A percentile compares a stretch with the other conserved stretches of the same genome.
Evolutionary conservation across 129 eudicot genomes (phyloP).

Genomic region (Kitagawia praeruptora): DNA sequence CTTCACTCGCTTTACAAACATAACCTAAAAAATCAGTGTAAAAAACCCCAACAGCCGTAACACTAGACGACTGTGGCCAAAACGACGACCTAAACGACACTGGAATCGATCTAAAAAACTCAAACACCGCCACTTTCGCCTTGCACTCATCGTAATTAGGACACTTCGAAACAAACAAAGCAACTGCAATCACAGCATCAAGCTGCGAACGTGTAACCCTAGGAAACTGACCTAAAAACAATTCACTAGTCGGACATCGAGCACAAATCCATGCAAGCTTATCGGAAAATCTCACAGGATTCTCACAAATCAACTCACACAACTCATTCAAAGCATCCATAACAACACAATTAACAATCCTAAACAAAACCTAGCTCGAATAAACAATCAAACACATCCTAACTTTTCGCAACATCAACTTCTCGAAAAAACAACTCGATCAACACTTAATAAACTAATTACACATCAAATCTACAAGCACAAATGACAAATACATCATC

Average conservation of each 20-base stretch:
- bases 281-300: slow-evolving; percentile 52
- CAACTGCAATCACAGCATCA: slow-evolving; percentile 61
- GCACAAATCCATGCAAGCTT: slow-evolving; percentile 77
- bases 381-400: too few species aligned
- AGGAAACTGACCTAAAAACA: slow-evolving; percentile 34
- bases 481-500: too few species aligned
- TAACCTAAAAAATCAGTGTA: slow-evolving; percentile 46
- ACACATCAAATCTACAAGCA: too few species aligned
- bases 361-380: too few species aligned
- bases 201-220: slow-evolving; percentile 78
- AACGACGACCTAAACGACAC: slow-evolving; percentile 46
- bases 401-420: too few species aligned
- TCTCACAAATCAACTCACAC: slow-evolving; percentile 69
- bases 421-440: too few species aligned
- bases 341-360: neutral
- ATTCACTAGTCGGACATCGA: slow-evolving; percentile 67
- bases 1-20: slow-evolving; percentile 44
- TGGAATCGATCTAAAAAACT: slow-evolving; percentile 51
- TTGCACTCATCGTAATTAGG: slow-evolving; percentile 25
- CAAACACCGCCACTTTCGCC: slow-evolving; percentile 15
- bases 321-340: slow-evolving; percentile 90
- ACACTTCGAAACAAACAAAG: slow-evolving; percentile 65
- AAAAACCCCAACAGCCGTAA: slow-evolving; percentile 36
- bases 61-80: slow-evolving; percentile 77
- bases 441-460: too few species aligned